Evolutionary conservation across 805 yeast genomes (phyloP), one percentile per base, ranked within the genome.

Genomic region (Candida boleticola): DNA sequence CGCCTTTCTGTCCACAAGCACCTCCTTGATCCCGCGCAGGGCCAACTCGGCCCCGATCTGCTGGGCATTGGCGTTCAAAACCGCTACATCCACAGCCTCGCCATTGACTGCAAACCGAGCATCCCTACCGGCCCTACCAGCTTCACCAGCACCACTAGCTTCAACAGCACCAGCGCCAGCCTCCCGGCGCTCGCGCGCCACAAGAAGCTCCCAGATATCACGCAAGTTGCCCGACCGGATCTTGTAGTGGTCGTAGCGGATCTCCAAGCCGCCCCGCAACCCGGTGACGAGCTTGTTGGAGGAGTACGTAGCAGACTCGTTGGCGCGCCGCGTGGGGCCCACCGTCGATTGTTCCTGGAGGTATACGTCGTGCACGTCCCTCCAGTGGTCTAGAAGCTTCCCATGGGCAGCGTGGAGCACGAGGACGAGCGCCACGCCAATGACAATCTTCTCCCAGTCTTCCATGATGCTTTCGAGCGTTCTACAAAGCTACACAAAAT

Each of bases 301-400:
- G 48, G 93, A 74, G 60, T 85, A 82, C 9, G 85, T 68, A 0
- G 96, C 90, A 13, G 90, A 77, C 58, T 89, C 95, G 38, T 76
- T 71, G 4, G 71, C 68, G 33, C 74, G 68, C n/a, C 95, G 70
- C 1, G 87, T 82, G 4, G 81, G 64, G 2, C 84, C 77, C 26
- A 83, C 62, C 17, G 80, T 71, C 1, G 95, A 76, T 60, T 89
- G 97, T 50, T 79, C 75, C 29, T 64, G 58, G 25, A 83, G 62
- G 10, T 83, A 83, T 26, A 78, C 61, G 36, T 76, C 78, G 41
- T 77, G 77, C 21, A 82, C 76, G 51, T 84, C 89, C 39, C 74
- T 71, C 29, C 73, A 51, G 39, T 63, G 60, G 16, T 70, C 64
- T 10, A 66, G 43, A 36, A 58, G 54, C 44, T 50, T 51, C 23